A percentile compares a stretch with the other conserved stretches of the same genome.
These are phyloP conservation scores for Cyclocybe aegerita DNA, from an alignment of 768 basidiomycete genomes.

Conservation along the genomic window DNA sequence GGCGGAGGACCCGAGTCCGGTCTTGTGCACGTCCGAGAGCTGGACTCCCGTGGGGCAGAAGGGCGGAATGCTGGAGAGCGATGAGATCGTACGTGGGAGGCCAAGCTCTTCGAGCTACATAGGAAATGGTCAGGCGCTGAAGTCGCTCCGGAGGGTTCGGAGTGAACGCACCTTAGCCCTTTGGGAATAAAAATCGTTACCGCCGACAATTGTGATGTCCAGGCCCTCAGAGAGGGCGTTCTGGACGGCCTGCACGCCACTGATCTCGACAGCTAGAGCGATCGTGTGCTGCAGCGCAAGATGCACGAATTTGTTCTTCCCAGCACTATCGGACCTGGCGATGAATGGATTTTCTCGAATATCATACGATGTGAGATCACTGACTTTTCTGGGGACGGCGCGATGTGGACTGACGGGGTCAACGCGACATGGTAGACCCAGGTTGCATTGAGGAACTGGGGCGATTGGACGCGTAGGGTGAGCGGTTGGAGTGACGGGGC, in stretches of 20 bases:
- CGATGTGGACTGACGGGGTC: conserved; percentile 32
- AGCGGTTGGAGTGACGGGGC: conserved; percentile 26
- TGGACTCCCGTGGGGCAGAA: conserved; percentile 71
- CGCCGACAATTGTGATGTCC: conserved; percentile 82
- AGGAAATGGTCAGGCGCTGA: conserved; percentile 1
- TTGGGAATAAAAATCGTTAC: conserved; percentile 99
- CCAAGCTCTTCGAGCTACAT: conserved; percentile 60
- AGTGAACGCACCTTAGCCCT: conserved; percentile 63
- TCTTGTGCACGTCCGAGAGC: conserved; percentile 91
- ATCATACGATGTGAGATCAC: conserved; percentile 16
- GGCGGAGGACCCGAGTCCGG: conserved; percentile 95
- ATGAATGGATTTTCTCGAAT: conserved; percentile 9
- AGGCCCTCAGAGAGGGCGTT: conserved; percentile 52
- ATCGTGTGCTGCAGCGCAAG: conserved; percentile 83
- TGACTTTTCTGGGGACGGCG: conserved; percentile 39
- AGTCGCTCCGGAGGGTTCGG: background rate
- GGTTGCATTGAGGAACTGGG: conserved; percentile 81
- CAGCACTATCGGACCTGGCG: conserved; percentile 29
- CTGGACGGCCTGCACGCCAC: conserved; percentile 40
- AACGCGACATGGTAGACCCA: conserved; percentile 70
- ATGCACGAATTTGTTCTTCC: conserved; percentile 90
- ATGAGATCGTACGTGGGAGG: conserved; percentile 62
- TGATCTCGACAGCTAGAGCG: conserved; percentile 61
- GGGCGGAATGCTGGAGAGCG: conserved; percentile 68
- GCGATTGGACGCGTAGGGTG: conserved; percentile 77